A percentile compares a stretch with the other conserved stretches of the same genome.
Evolutionary conservation across 1,284 basidiomycete species (phyloP).

Genomic region (Cutaneotrichosporon daszewskae): DNA sequence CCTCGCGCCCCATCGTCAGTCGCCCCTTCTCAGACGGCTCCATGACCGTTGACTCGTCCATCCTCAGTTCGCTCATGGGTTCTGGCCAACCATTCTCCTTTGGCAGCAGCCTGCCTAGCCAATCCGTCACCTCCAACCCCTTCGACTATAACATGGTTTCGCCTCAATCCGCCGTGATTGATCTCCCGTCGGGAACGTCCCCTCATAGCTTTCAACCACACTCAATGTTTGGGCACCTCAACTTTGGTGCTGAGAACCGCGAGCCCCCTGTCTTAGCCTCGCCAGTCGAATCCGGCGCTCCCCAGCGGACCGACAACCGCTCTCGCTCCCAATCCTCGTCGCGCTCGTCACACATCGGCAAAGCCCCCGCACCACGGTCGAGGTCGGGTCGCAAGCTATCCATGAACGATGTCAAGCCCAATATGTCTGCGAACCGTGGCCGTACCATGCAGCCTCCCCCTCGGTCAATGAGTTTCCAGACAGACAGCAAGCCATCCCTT

Average conservation of each 20-base stretch:
- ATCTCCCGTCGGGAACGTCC: slow-evolving; percentile 12
- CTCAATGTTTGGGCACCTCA: slow-evolving; percentile 27
- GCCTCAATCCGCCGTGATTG: slow-evolving; percentile 19
- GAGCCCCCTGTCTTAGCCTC: slow-evolving; percentile 28
- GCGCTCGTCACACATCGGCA: slow-evolving; percentile 29
- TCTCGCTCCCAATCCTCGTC: slow-evolving; percentile 33
- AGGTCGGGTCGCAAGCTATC: slow-evolving; percentile 31
- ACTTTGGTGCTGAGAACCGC: slow-evolving; percentile 32
- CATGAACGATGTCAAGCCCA: slow-evolving; percentile 35
- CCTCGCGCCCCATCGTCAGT: slow-evolving; percentile 24
- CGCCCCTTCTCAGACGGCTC: slow-evolving; percentile 42
- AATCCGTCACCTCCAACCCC: too few relatives aligned
- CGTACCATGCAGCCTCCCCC: slow-evolving; percentile 18
- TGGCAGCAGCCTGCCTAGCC: slow-evolving; percentile 8
- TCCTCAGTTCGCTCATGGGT: slow-evolving; percentile 30
- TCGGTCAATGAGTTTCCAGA: slow-evolving; percentile 18
- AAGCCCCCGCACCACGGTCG: slow-evolving; percentile 25
- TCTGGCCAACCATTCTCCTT: slow-evolving; percentile 17
- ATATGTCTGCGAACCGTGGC: slow-evolving; percentile 7
- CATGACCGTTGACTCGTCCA: slow-evolving; percentile 37
- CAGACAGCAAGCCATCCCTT: slow-evolving; percentile 13
- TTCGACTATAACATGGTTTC: slow-evolving; percentile 36
- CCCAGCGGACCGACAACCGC: slow-evolving; percentile 19
- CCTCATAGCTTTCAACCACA: slow-evolving; percentile 28
- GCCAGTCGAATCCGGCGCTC: too few relatives aligned